A percentile compares a stretch with the other conserved stretches of the same genome.
phyloP scores from a whole-genome alignment of 2,329 filamentous ascomycete genomes.

The Kalmusia sp. region DNA sequence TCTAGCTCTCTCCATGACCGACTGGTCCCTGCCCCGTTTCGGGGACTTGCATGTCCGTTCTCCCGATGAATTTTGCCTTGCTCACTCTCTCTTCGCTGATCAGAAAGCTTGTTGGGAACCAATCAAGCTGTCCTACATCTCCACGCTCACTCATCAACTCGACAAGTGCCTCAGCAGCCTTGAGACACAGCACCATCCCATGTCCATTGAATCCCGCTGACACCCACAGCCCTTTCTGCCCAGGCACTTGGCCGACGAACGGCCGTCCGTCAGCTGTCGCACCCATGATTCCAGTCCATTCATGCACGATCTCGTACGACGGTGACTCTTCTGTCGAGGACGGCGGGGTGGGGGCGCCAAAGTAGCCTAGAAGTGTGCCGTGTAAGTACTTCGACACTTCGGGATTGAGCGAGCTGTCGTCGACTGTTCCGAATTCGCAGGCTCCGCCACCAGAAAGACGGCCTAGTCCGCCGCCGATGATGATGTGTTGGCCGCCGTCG shows the following conservation, averaged over 20 bases:
- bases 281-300: slow-evolving; percentile 62
- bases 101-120: slow-evolving; percentile 63
- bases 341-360: slow-evolving; percentile 51
- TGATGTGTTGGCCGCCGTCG: slow-evolving; percentile 56
- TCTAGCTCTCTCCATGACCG: background rate
- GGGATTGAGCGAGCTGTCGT: slow-evolving; percentile 62
- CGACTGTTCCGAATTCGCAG: slow-evolving; percentile 61
- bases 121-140: slow-evolving; percentile 46
- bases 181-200: slow-evolving; percentile 69
- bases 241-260: slow-evolving; percentile 54
- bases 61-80: slow-evolving; percentile 29
- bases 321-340: slow-evolving; percentile 32
- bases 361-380: slow-evolving; percentile 55
- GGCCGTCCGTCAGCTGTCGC: slow-evolving; percentile 59
- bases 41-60: slow-evolving; percentile 29
- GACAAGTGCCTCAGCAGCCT: slow-evolving; percentile 64
- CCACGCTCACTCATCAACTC: slow-evolving; percentile 56
- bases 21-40: slow-evolving; percentile 5
- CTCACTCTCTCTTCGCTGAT: slow-evolving; percentile 55
- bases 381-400: slow-evolving; percentile 58
- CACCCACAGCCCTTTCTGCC: slow-evolving; percentile 58
- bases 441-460: slow-evolving; percentile 52
- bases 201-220: slow-evolving; percentile 70
- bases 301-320: slow-evolving; percentile 34
- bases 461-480: slow-evolving; percentile 67